These are phyloP conservation scores for Fusarium kyushuense DNA, from an alignment of 2,329 filamentous ascomycete species.

Conservation along the genomic window DNA sequence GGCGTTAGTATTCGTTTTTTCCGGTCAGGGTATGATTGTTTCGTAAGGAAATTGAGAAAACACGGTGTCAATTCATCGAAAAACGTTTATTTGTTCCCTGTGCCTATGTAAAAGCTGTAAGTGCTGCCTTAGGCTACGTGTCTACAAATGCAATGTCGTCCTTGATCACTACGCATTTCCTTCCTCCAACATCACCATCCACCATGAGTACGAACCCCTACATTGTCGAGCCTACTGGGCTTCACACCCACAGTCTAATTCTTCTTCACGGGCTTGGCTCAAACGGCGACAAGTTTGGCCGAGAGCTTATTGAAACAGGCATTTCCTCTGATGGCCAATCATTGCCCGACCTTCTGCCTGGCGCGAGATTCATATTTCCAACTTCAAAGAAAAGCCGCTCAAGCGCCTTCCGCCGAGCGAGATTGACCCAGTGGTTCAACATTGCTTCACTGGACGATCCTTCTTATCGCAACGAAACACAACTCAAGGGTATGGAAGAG, in stretches of 20 bases:
- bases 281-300: slow-evolving; percentile 51
- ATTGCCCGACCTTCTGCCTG: slow-evolving; percentile 52
- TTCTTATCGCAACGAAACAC: slow-evolving; percentile 55
- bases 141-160: not conserved
- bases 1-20: not conserved
- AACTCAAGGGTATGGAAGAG: slow-evolving; percentile 60
- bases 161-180: not conserved
- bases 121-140: not conserved
- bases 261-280: slow-evolving; percentile 51
- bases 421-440: slow-evolving; percentile 66
- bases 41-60: too few relatives aligned
- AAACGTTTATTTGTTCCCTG: too few relatives aligned
- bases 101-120: too few relatives aligned
- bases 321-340: slow-evolving; percentile 39
- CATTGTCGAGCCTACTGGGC: slow-evolving; percentile 39
- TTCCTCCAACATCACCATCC: not conserved
- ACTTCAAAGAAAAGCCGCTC: slow-evolving; percentile 61
- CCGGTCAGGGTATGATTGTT: too few relatives aligned
- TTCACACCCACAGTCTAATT: slow-evolving; percentile 48
- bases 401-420: slow-evolving; percentile 55
- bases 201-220: not conserved
- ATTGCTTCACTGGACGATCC: slow-evolving; percentile 57
- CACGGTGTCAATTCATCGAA: too few relatives aligned
- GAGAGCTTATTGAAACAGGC: slow-evolving; percentile 50
- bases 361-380: slow-evolving; percentile 64